phyloP scores from a whole-genome alignment of 2,329 filamentous ascomycete species.

The Penicillium corylophilum region DNA sequence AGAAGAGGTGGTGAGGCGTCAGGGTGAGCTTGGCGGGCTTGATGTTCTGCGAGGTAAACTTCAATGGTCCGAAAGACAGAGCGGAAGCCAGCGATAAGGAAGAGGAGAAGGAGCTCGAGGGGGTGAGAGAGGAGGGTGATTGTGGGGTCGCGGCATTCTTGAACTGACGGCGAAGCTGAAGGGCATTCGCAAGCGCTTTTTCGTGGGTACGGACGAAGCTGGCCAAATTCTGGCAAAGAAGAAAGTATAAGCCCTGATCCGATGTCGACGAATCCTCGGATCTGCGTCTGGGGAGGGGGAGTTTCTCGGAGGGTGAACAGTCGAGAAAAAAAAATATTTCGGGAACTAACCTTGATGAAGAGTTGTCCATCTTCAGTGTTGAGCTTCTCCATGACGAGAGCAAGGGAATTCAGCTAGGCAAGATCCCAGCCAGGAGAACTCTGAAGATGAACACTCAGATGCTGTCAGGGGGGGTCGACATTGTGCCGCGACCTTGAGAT shows the following conservation, averaged over 20 bases:
- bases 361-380: slow-evolving; percentile 52
- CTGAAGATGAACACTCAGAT: slow-evolving; percentile 38
- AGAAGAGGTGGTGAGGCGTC: slow-evolving; percentile 95
- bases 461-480: slow-evolving; percentile 33
- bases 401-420: slow-evolving; percentile 28
- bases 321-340: neutral
- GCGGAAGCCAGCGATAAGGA: slow-evolving; percentile 75
- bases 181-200: slow-evolving; percentile 91
- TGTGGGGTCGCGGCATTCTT: slow-evolving; percentile 64
- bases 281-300: neutral
- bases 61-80: slow-evolving; percentile 80
- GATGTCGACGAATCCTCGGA: neutral
- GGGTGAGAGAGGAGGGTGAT: slow-evolving; percentile 51
- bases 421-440: slow-evolving; percentile 33
- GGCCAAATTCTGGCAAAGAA: slow-evolving; percentile 72
- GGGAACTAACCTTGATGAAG: slow-evolving; percentile 46
- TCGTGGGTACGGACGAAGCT: slow-evolving; percentile 96
- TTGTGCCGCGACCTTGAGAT: slow-evolving; percentile 29
- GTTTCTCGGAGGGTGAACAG: neutral
- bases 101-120: slow-evolving; percentile 64
- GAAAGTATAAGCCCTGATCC: neutral
- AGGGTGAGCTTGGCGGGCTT: slow-evolving; percentile 90
- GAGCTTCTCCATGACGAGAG: slow-evolving; percentile 47
- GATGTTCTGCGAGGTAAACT: slow-evolving; percentile 77
- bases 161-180: slow-evolving; percentile 74